phyloP scores from a whole-genome alignment of 441 rosid species.

The Brassica balearica region DNA sequence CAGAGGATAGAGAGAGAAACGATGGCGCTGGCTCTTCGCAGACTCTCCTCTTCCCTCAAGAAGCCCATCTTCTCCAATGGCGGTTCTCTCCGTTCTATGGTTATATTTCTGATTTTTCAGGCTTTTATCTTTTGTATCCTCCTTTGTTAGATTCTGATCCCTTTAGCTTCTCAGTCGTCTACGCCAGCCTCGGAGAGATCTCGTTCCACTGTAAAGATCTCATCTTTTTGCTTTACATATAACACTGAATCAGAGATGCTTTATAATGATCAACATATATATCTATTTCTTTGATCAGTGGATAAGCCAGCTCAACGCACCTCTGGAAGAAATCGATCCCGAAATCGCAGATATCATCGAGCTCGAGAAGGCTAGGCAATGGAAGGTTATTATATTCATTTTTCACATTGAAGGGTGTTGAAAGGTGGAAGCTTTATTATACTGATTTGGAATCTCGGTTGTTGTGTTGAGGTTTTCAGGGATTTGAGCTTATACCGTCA shows the following conservation, averaged over 20 bases:
- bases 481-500: constrained; percentile 89
- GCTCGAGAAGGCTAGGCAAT: constrained; percentile 94
- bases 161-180: constrained; percentile 58
- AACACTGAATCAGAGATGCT: neutral
- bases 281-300: constrained; percentile 54
- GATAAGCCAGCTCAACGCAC: constrained; percentile 83
- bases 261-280: neutral
- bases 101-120: constrained; percentile 22
- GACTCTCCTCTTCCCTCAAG: constrained; percentile 60
- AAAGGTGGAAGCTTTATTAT: neutral
- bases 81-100: constrained; percentile 55
- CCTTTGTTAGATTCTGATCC: constrained; percentile 6
- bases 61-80: constrained; percentile 52
- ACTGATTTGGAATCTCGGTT: neutral
- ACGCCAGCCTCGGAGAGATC: constrained; percentile 59
- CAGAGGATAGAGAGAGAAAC: neutral
- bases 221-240: neutral
- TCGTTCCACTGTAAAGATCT: constrained; percentile 45
- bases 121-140: neutral
- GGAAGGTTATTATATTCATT: constrained; percentile 65
- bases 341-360: constrained; percentile 89
- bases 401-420: neutral
- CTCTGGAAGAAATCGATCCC: constrained; percentile 83
- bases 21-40: constrained; percentile 74
- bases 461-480: constrained; percentile 48